Conservation (phyloP, 2,329 filamentous ascomycete genomes). For the Oidium heveae region DNA sequence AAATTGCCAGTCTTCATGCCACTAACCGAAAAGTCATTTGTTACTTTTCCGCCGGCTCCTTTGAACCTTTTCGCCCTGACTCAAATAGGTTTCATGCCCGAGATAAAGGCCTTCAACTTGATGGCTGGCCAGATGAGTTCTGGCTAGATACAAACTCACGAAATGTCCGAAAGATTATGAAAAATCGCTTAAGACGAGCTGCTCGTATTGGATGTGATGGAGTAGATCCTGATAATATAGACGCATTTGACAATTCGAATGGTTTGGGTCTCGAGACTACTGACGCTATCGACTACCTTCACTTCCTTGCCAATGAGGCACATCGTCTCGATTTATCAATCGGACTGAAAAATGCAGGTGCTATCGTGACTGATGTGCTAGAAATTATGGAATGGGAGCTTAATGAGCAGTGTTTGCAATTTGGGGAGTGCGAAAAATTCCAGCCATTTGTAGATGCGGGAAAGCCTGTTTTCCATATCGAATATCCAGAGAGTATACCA, state of each 20-base stretch:
- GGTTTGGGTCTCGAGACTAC: conserved; percentile 30
- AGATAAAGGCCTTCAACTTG: conserved; percentile 31
- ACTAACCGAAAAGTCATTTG: conserved; percentile 39
- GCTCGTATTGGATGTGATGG: conserved; percentile 37
- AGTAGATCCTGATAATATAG: conserved; percentile 47
- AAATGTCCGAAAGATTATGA: conserved; percentile 40
- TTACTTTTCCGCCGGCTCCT: conserved; percentile 51
- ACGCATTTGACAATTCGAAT: conserved; percentile 38
- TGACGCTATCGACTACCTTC: conserved; percentile 32
- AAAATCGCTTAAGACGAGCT: conserved; percentile 30
- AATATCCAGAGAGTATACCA: conserved; percentile 28
- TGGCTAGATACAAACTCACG: conserved; percentile 36
- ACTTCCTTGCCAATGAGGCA: conserved; percentile 32
- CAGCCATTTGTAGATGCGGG: conserved; percentile 28
- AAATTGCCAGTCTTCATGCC: conserved; percentile 22
- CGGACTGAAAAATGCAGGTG: conserved; percentile 43
- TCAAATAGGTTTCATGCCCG: conserved; percentile 21
- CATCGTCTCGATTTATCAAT: conserved; percentile 28
- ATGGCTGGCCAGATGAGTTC: conserved; percentile 39
- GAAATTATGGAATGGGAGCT: conserved; percentile 36
- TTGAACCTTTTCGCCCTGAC: conserved; percentile 37
- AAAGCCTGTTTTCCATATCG: conserved; percentile 51
- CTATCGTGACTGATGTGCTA: conserved; percentile 26
- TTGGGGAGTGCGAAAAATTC: conserved; percentile 32
- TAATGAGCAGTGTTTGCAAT: conserved; percentile 43